Evolutionary conservation across 2,329 filamentous ascomycete genomes (phyloP), one percentile per base, ranked within the genome.

Genomic region (Fusarium guadeloupense): DNA sequence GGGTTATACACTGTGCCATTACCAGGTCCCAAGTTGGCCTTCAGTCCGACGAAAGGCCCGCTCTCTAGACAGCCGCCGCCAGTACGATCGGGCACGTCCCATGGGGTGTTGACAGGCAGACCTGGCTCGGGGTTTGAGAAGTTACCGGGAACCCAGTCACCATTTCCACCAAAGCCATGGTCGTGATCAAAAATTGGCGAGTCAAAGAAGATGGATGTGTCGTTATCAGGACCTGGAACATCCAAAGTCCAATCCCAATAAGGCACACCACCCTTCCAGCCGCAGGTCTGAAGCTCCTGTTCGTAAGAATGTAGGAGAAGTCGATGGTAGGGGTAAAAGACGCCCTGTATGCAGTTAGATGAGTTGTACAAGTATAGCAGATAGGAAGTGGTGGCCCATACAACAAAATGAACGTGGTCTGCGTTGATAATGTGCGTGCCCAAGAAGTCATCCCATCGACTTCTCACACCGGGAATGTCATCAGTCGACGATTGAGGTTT

Each of bases 181-280:
- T 61, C 51, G 3, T 70, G 47, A 21, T 75, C 70, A 30, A 77
- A 76, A 23, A 77, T 49, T 4, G 65, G 66, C 0, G 74, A 75
- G 40, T 62, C 26, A 17, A 52, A 42, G 25, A 68, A 62, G 3
- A 59, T 45, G 0, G 52, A 58, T 3, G 56, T 65, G 28, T 64
- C 52, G 5, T 59, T 59, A 1, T 66, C 57, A 23, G 45, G 41
- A 1, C 39, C 66, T 8, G 44, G n/a, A 2, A 46, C 50, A 33
- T 69, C 66, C 1, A 66, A 59, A 0, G 59, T 54, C 63, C 62
- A 66, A 33, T 66, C 67, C 67, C 67, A 68, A 49, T 67, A 69
- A 2, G 69, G 68, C 2, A 67, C 56, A 2, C 56, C 63, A 14
- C 62, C 69, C 6, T 58, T 57, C 50, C 57, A 72, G 9, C 59